Conservation (phyloP, 75 land plant species). For the Selaginella moellendorffii region DNA sequence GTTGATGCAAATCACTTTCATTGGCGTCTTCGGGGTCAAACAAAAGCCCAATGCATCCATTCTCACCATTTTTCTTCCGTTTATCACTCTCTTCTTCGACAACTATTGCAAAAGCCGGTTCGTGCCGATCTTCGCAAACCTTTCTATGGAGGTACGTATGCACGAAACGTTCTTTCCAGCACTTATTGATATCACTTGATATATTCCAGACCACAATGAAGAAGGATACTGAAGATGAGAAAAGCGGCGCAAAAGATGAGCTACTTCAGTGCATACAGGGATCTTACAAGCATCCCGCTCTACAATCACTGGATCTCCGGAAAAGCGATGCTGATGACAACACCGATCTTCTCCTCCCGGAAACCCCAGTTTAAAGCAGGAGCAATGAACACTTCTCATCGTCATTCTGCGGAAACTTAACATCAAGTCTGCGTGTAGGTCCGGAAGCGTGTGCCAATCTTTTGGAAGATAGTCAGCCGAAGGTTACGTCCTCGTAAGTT, state of each 20-base stretch:
- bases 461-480: too few species aligned
- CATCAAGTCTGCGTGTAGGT: too few species aligned
- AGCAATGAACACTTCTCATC: too few species aligned
- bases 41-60: constrained; percentile 41
- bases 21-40: constrained; percentile 65
- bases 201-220: constrained; percentile 38
- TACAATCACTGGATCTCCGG: constrained; percentile 25
- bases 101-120: constrained; percentile 54
- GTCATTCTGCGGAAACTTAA: too few species aligned
- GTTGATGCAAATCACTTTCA: constrained; percentile 60
- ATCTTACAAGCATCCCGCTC: constrained; percentile 37
- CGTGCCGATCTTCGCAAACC: constrained; percentile 36
- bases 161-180: background rate
- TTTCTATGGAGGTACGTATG: constrained; percentile 38
- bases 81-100: constrained; percentile 44
- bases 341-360: too few species aligned
- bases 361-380: too few species aligned
- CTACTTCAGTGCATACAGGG: constrained; percentile 16
- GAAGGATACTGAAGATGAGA: constrained; percentile 43
- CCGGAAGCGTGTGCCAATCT: too few species aligned
- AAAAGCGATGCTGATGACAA: too few species aligned
- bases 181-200: background rate
- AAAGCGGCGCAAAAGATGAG: constrained; percentile 21
- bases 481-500: too few species aligned
- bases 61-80: constrained; percentile 34